Evolutionary conservation across 2,329 filamentous ascomycete genomes (phyloP), one percentile per base, ranked within the genome.

Genomic region (Cladophialophora psammophila): DNA sequence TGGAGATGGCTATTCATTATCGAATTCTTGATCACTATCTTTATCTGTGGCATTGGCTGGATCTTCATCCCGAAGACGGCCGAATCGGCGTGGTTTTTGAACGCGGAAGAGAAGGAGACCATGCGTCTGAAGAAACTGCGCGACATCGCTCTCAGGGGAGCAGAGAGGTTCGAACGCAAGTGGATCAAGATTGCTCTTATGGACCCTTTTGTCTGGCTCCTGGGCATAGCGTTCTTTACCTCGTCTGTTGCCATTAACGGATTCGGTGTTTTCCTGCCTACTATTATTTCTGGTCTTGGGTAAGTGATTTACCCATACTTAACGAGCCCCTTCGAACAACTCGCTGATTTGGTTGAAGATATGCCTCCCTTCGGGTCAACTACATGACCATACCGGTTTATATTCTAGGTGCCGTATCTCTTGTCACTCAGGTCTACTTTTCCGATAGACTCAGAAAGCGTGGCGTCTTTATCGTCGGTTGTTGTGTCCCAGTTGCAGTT

Each of bases 301-400:
- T 69, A 50, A 60, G 65, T 60, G 50, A 18, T 18, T 55, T 9
- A 34, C 26, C 26, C 26, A 26, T 26, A 26, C 26, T 26, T 2
- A 26, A 26, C 3, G 26, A 26, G 26, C 2, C 3, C 26, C 26
- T 26, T 26, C 26, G 26, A 26, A 26, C 26, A 26, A 26, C 20
- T 20, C 6, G 38, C 50, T 61, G 53, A 64, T 56, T 15, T 32
- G 31, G 15, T 35, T 15, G 5, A n/a, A 67, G 65, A n/a, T 67
- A 56, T 54, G 59, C 63, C 13, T 58, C 66, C n/a, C 55, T 69
- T 8, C 32, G 64, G 38, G 66, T 60, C 38, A 84, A 87, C 64
- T 82, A 84, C 40, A 76, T 87, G 48, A 87, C 84, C 5, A 84
- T 87, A 1, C 85, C 85, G 0, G 84, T 87, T 15, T 87, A 85